Evolutionary conservation across 2,329 filamentous ascomycete genomes (phyloP), one percentile per base, ranked within the genome.

Genomic region (Aureobasidium lini): DNA sequence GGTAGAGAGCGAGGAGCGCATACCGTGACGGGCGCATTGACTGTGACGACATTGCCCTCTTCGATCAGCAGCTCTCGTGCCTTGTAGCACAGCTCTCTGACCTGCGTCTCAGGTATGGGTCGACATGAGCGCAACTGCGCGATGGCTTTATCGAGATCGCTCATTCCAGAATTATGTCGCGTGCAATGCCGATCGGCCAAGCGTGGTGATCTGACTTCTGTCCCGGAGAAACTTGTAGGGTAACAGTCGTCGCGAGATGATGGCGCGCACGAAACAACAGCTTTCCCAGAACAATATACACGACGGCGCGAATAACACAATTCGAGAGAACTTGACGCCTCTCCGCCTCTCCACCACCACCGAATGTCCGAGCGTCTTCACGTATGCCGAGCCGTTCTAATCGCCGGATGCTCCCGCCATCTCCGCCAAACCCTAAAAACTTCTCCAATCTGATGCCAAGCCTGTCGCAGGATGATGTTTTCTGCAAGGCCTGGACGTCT

Each of bases 81-180:
- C 72, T 96, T 96, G 80, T 96, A 93, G 77, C 94, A 97, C 67
- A 99, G 82, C 76, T 99, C 93, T 71, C 93, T 88, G 62, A 99
- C 95, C 77, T 97, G 90, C 42, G 86, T 81, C 78, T 99, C 94
- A 63, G 94, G 93, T 67, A 99, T 99, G 59, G 93, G 92, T 63
- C 92, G 89, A 76, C 94, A 99, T 71, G 91, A 89, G 79, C 94
- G 90, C 71, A 99, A 81, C 76, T 96, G 92, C 73, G 90, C 88
- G 71, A 99, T 99, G 61, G 92, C 92, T 92, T 85, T 89, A 78
- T 97, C 94, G 69, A 97, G 84, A 75, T 97, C 91, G 76, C 92
- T 96, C 88, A 96, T 96, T 13, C 43, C 42, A 43, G 49, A 34
- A 23, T 34, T 8, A 9, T 23, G 37, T 49, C 47, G 47, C 36